phyloP scores from a whole-genome alignment of 495 filamentous ascomycete genomes.

The Aspergillus wentii region DNA sequence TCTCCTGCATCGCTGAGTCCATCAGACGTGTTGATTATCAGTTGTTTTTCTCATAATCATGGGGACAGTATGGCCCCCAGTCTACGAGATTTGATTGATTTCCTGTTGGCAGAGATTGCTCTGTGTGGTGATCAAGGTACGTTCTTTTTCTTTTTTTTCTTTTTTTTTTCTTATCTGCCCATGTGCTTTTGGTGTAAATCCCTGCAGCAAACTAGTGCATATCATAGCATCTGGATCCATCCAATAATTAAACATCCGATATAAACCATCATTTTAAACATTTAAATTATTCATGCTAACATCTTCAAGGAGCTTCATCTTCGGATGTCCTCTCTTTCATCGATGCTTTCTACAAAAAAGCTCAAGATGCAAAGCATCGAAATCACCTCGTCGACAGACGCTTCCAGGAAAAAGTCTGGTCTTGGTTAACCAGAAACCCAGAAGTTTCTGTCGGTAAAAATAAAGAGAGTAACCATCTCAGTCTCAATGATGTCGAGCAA shows the following conservation, averaged over 20 bases:
- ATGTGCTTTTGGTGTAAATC: slow-evolving; percentile 3
- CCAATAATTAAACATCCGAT: neutral
- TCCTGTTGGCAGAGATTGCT: slow-evolving; percentile 68
- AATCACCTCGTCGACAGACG: slow-evolving; percentile 39
- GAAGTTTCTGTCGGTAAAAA: slow-evolving; percentile 47
- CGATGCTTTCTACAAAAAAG: slow-evolving; percentile 32
- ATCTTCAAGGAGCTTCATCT: slow-evolving; percentile 33
- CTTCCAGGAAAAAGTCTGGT: slow-evolving; percentile 52
- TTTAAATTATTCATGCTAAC: neutral
- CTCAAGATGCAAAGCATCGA: slow-evolving; percentile 12
- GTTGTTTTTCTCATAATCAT: slow-evolving; percentile 8
- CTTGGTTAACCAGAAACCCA: slow-evolving; percentile 48
- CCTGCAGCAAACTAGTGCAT: too few relatives aligned
- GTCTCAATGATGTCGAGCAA: slow-evolving; percentile 40
- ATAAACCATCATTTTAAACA: neutral
- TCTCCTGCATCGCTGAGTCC: slow-evolving; percentile 1
- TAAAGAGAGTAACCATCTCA: slow-evolving; percentile 37
- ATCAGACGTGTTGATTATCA: slow-evolving; percentile 3
- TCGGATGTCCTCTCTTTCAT: slow-evolving; percentile 33
- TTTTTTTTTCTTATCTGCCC: slow-evolving; percentile 2
- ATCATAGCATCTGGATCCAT: neutral
- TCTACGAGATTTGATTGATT: slow-evolving; percentile 66
- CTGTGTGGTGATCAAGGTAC: slow-evolving; percentile 64
- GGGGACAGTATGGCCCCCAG: slow-evolving; percentile 53
- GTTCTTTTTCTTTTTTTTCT: slow-evolving; percentile 27